These are phyloP conservation scores for Phytophthora crassamura DNA, from an alignment of 352 stramenopile species.

Conservation along the genomic window DNA sequence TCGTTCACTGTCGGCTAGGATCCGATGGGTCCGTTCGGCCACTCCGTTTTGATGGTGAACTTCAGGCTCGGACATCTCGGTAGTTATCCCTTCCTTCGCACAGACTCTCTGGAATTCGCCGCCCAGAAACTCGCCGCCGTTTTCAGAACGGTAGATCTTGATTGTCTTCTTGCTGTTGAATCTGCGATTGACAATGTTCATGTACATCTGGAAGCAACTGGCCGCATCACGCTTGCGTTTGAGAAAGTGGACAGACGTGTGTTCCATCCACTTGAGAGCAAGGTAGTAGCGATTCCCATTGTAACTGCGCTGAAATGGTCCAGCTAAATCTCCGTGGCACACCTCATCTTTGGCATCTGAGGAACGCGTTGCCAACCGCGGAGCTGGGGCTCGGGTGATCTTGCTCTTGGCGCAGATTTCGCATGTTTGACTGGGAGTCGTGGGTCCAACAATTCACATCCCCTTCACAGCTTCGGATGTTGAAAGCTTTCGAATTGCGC, in stretches of 20 bases:
- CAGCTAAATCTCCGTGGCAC: slow-evolving; percentile 8
- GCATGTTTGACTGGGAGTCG: not conserved
- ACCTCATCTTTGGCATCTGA: not conserved
- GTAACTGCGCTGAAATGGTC: slow-evolving; percentile 6
- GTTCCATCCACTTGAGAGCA: slow-evolving; percentile 8
- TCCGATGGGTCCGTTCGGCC: slow-evolving; percentile 7
- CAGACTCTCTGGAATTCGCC: not conserved
- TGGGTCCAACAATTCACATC: not conserved
- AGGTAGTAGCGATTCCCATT: slow-evolving; percentile 14
- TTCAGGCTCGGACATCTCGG: slow-evolving; percentile 8
- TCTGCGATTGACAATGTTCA: slow-evolving; percentile 15
- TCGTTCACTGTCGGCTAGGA: not conserved
- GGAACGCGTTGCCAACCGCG: not conserved
- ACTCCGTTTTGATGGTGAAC: slow-evolving; percentile 18
- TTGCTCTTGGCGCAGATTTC: slow-evolving; percentile 4
- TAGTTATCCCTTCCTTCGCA: slow-evolving; percentile 2
- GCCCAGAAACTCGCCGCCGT: slow-evolving; percentile 10
- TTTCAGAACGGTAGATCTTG: slow-evolving; percentile 9
- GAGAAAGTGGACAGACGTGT: slow-evolving; percentile 14
- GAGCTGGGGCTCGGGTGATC: not conserved
- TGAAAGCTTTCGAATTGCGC: not conserved
- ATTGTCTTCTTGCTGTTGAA: not conserved
- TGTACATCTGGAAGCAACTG: not conserved
- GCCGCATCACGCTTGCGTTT: slow-evolving; percentile 13
- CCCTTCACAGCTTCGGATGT: not conserved